These are phyloP conservation scores for Fusarium subtropicale DNA, from an alignment of 2,329 filamentous ascomycete species.

Conservation along the genomic window DNA sequence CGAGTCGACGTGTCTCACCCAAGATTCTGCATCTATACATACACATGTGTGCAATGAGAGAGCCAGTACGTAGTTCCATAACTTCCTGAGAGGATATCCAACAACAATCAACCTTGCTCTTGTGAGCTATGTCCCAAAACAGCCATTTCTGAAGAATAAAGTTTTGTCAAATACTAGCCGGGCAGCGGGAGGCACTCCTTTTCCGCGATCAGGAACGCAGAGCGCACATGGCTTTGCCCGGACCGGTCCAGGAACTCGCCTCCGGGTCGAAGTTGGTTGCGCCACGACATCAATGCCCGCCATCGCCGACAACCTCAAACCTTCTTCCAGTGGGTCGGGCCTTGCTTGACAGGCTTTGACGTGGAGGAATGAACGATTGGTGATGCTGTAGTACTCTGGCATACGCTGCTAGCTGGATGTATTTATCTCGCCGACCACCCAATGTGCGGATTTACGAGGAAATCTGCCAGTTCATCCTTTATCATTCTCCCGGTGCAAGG, in stretches of 20 bases:
- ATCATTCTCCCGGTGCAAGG: background rate
- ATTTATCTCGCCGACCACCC: slow-evolving; percentile 32
- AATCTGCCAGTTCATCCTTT: background rate
- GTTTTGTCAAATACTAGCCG: slow-evolving; percentile 9
- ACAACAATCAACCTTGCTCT: background rate
- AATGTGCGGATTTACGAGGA: background rate
- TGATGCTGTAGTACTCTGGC: slow-evolving; percentile 3
- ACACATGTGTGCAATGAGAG: background rate
- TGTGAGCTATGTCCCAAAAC: slow-evolving; percentile 10
- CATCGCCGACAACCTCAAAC: slow-evolving; percentile 29
- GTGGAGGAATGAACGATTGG: slow-evolving; percentile 1
- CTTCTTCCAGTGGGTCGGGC: slow-evolving; percentile 29
- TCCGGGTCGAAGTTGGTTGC: slow-evolving; percentile 4
- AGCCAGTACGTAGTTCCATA: background rate
- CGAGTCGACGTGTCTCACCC: background rate
- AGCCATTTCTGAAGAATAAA: slow-evolving; percentile 14
- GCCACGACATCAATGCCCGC: slow-evolving; percentile 15
- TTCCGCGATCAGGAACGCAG: slow-evolving; percentile 26
- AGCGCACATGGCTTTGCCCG: slow-evolving; percentile 22
- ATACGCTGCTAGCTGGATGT: background rate
- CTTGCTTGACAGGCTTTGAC: slow-evolving; percentile 12
- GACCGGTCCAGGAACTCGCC: slow-evolving; percentile 20
- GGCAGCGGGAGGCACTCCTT: background rate
- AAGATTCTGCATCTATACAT: background rate
- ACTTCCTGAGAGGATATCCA: background rate